Conservation (phyloP, 352 stramenopile genomes). For the Labyrinthula sp. region DNA sequence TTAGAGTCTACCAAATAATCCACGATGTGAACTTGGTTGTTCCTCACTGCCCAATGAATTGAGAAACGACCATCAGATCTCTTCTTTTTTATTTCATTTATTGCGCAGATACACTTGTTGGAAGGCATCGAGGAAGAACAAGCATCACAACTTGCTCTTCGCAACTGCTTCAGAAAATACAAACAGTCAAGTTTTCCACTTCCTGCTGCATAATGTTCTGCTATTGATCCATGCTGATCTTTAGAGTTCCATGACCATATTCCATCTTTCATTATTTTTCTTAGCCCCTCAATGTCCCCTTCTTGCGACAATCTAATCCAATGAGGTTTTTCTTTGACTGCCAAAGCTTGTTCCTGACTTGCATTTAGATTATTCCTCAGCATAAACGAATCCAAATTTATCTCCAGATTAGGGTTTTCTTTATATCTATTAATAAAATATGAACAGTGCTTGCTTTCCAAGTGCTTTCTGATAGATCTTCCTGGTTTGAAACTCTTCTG, state of each 20-base stretch:
- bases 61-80: slow-evolving; percentile 6
- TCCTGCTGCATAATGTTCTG: slow-evolving; percentile 22
- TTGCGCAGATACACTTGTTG: background rate
- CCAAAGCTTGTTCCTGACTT: no score
- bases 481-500: no score
- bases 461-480: no score
- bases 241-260: background rate
- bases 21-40: slow-evolving; percentile 2
- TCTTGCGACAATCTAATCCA: slow-evolving; percentile 13
- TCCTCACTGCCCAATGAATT: slow-evolving; percentile 19
- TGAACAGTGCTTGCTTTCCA: no score
- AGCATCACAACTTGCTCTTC: slow-evolving; percentile 2
- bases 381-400: no score
- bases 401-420: no score
- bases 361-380: no score
- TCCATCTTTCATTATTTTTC: background rate
- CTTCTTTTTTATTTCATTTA: background rate
- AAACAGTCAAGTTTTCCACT: slow-evolving; percentile 4
- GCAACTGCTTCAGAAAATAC: background rate
- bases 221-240: slow-evolving; percentile 15
- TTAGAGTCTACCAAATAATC: slow-evolving; percentile 7
- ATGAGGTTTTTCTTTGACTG: no score
- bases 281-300: slow-evolving; percentile 1
- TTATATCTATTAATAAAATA: no score
- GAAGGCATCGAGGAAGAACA: no score